Evolutionary conservation across 1,284 basidiomycete genomes (phyloP).

Genomic region (Volvariella volvacea): DNA sequence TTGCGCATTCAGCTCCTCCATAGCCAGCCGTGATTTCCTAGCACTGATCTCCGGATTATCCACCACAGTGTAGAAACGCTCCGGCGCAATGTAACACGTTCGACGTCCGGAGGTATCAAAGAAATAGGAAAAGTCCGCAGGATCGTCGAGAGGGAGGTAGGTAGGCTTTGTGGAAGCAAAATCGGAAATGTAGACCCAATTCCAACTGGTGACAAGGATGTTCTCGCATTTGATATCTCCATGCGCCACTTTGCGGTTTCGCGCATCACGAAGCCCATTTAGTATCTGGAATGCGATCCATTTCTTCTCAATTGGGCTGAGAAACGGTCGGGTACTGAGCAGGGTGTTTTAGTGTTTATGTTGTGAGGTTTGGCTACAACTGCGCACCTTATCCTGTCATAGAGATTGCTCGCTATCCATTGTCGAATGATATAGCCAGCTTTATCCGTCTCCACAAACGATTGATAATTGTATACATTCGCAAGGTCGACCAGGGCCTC

Average conservation of each 20-base stretch:
- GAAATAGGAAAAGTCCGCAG: conserved; percentile 96
- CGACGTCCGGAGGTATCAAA: conserved; percentile 93
- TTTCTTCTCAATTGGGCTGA: conserved; percentile 90
- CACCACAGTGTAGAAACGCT: conserved; percentile 85
- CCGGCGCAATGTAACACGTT: conserved; percentile 95
- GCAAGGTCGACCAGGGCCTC: conserved; percentile 81
- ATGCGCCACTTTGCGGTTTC: conserved; percentile 82
- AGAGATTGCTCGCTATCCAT: conserved; percentile 92
- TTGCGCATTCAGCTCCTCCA: conserved; percentile 40
- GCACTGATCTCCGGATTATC: conserved; percentile 64
- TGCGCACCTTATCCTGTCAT: conserved; percentile 92
- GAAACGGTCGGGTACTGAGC: conserved; percentile 88
- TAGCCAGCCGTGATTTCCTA: conserved; percentile 45
- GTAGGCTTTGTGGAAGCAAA: conserved; percentile 98
- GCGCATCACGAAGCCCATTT: conserved; percentile 77
- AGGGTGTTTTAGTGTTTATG: neutral
- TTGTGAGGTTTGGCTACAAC: neutral
- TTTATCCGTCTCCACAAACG: conserved; percentile 92
- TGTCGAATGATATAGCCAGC: conserved; percentile 95
- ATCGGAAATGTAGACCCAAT: conserved; percentile 93
- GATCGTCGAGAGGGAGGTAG: conserved; percentile 92
- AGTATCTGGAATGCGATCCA: conserved; percentile 97
- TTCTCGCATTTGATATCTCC: conserved; percentile 99
- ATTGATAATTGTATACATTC: conserved; percentile 88
- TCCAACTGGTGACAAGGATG: conserved; percentile 93